Percentiles rank a stretch among this genome's conserved stretches.
These are phyloP conservation scores for Gracilariopsis chorda DNA, from an alignment of 23 red algal species.

Conservation along the genomic window DNA sequence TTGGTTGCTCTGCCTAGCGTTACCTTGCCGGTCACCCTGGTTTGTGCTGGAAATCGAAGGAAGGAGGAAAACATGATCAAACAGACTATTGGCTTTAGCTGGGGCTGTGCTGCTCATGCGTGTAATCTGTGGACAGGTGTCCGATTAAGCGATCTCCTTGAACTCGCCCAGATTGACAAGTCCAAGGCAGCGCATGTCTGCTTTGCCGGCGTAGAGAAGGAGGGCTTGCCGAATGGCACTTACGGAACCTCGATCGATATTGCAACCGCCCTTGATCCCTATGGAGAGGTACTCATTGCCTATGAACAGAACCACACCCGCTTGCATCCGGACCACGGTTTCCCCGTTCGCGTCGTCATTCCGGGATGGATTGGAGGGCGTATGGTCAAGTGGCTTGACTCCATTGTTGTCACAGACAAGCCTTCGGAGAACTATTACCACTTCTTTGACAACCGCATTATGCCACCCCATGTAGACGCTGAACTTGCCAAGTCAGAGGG, in stretches of 20 bases:
- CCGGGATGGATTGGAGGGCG: conserved; percentile 98
- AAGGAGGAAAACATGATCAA: conserved; percentile 97
- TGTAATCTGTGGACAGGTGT: conserved; percentile 95
- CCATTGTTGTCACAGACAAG: conserved; percentile 74
- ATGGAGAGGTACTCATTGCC: conserved; percentile 91
- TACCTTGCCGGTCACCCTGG: conserved; percentile 87
- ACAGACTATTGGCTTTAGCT: conserved; percentile 91
- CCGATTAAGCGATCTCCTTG: conserved; percentile 55
- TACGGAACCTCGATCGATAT: conserved; percentile 96
- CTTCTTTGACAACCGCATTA: conserved; percentile 91
- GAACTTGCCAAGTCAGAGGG: conserved; percentile 86
- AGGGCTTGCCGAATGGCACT: conserved; percentile 87
- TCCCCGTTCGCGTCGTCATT: conserved; percentile 90
- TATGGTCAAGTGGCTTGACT: conserved; percentile 98
- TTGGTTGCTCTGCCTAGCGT: conserved; percentile 48
- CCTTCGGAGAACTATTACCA: conserved; percentile 85
- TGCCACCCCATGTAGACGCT: conserved; percentile 92
- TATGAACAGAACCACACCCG: conserved; percentile 84
- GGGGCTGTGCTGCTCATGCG: conserved; percentile 77
- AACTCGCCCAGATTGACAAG: conserved; percentile 33
- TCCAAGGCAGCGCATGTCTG: conserved; percentile 68
- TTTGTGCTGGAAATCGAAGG: conserved; percentile 94
- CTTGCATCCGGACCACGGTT: conserved; percentile 91
- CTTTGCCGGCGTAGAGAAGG: conserved; percentile 78
- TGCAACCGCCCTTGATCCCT: conserved; percentile 79